A percentile compares a stretch with the other conserved stretches of the same genome.
These are phyloP conservation scores for Hypoxylon sp. DNA, from an alignment of 2,329 filamentous ascomycete species.

Conservation along the genomic window DNA sequence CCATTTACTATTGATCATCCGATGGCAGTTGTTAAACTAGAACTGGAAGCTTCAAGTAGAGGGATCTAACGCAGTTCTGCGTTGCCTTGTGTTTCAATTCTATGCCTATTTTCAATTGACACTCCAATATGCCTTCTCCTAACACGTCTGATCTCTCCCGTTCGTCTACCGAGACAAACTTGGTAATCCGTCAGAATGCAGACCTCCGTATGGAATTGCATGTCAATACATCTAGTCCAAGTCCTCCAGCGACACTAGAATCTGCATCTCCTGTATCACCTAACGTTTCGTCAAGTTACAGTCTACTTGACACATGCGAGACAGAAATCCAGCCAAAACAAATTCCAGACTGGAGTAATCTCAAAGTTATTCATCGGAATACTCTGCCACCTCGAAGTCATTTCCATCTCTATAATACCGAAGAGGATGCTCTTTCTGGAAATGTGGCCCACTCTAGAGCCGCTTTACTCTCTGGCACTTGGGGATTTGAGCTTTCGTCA, in stretches of 20 bases:
- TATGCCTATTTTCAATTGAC: background rate
- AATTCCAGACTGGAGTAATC: conserved; percentile 73
- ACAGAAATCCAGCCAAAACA: conserved; percentile 52
- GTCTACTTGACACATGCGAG: background rate
- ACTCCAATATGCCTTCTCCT: conserved; percentile 26
- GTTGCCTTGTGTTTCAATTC: background rate
- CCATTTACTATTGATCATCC: background rate
- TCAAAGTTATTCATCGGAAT: conserved; percentile 71
- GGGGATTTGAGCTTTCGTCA: conserved; percentile 67
- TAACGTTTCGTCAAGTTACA: background rate
- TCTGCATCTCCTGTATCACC: background rate
- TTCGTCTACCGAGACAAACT: conserved; percentile 1
- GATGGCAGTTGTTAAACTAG: conserved; percentile 6
- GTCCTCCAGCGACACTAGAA: background rate
- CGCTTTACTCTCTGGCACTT: conserved; percentile 66
- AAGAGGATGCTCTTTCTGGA: conserved; percentile 63
- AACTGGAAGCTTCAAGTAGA: background rate
- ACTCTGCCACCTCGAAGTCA: conserved; percentile 70
- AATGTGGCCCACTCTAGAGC: conserved; percentile 59
- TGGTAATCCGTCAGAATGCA: conserved; percentile 40
- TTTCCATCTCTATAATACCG: conserved; percentile 68
- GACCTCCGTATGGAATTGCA: conserved; percentile 48
- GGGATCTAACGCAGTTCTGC: background rate
- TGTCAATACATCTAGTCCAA: conserved; percentile 20
- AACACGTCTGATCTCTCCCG: background rate